Base-by-base conservation (phyloP, 1,139 yeast genomes). In the Candida sojae region DNA sequence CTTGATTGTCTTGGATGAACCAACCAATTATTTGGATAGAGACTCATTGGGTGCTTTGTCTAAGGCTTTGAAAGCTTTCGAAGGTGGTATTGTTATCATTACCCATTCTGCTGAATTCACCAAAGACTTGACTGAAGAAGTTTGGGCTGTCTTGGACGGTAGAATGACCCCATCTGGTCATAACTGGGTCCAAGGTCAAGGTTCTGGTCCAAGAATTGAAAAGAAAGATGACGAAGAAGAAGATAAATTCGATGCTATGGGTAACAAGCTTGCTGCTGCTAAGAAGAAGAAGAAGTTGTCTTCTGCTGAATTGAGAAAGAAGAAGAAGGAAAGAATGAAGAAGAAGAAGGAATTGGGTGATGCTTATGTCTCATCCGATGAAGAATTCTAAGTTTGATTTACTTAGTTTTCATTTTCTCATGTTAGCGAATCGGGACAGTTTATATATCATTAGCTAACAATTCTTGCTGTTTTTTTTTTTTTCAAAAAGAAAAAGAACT, bases 321-420 rank as follows among this genome's bases (percentile, higher is more conserved):
- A 93, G 96, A 93, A 93, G 97, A 93, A 93, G 96, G 99, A 93
- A 83, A 91, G 99, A 86, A 92, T 93, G 98, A 90, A 88, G 89
- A 93, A 92, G 95, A 93, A 93, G 97, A 93, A 93, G 96, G 96
- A 88, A 77, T 79, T 91, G 75, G 98, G 98, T 84, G 99, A 93
- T 71, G 98, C 96, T 75, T 93, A 93, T 75, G 97, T 91, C 63
- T 92, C 97, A 61, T 88, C 96, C 60, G 98, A 91, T 67, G 96
- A 86, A 50, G 98, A 92, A 42, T 66, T 68, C 57, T 70, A 65
- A 65, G 56, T 48, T 33, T 34, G 39, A 42, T 42, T 36, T 11
- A 23, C 34, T 30, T 35, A 12, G 26, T 23, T 7, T 10, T 30
- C 26, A 9, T 10, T 26, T 34, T 34, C 11, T 34, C 35, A 38